Evolutionary conservation across 106 monocot genomes (phyloP), one percentile per base, ranked within the genome.

Genomic region (Narthecium ossifragum): DNA sequence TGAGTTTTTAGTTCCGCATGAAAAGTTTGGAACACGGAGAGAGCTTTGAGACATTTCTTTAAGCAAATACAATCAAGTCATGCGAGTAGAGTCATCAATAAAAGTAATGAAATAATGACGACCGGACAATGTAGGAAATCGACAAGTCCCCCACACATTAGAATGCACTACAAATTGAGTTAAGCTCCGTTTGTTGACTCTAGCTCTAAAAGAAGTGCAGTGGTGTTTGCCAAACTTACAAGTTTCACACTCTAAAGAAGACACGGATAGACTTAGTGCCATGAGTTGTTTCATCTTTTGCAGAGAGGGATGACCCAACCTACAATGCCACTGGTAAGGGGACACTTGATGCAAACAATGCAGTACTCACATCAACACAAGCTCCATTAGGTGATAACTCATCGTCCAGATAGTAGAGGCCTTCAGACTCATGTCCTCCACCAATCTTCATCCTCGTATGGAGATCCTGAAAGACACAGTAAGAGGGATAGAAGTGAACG

Each of bases 1-100:
- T 60, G 57, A 50, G 39, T 72, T 23, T 51, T 18, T 13, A 64
- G 9, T 57, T 58, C 48, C 0, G 33, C 4, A 23, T 39, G 53
- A 25, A 72, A 65, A 5, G n/a, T 24, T 51, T 50, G 26, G 29
- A 51, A 65, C 12, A 2, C 18, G n/a, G n/a, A n/a, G n/a, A n/a
- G n/a, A n/a, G n/a, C n/a, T n/a, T n/a, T n/a, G n/a, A n/a, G n/a
- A n/a, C n/a, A n/a, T n/a, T n/a, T n/a, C n/a, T n/a, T n/a, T n/a
- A n/a, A n/a, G n/a, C n/a, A n/a, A n/a, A n/a, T n/a, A n/a, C n/a
- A n/a, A n/a, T n/a, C n/a, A n/a, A n/a, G n/a, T n/a, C n/a, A n/a
- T n/a, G n/a, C n/a, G n/a, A n/a, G n/a, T n/a, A n/a, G n/a, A n/a
- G n/a, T n/a, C n/a, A n/a, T n/a, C n/a, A n/a, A n/a, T n/a, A n/a